Evolutionary conservation across 805 yeast genomes (phyloP).

Genomic region (Barnettozyma wickerhamii): DNA sequence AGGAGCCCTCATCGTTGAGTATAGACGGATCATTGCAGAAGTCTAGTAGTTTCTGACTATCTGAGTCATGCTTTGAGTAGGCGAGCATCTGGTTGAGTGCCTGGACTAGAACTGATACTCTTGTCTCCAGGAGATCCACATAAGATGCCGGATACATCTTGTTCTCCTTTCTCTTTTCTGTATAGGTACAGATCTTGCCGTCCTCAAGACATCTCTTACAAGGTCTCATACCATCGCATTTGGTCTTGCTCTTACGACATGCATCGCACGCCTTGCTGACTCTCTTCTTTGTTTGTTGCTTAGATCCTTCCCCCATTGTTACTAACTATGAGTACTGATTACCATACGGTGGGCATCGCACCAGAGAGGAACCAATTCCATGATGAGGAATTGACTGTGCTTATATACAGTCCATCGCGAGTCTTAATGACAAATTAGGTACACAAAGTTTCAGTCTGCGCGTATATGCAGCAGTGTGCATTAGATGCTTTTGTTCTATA

Average conservation of each 20-base stretch:
- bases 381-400: too few relatives aligned
- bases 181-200: conserved; percentile 53
- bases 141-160: conserved; percentile 42
- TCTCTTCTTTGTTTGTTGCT: conserved; percentile 23
- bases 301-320: background rate
- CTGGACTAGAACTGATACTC: conserved; percentile 44
- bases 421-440: too few relatives aligned
- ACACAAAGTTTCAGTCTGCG: too few relatives aligned
- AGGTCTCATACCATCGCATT: conserved; percentile 44
- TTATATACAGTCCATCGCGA: too few relatives aligned
- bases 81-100: conserved; percentile 28
- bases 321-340: background rate
- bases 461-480: too few relatives aligned
- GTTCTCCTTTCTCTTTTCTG: conserved; percentile 47
- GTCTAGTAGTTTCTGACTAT: conserved; percentile 8
- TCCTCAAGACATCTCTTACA: conserved; percentile 49
- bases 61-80: conserved; percentile 12
- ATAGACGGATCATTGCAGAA: conserved; percentile 19
- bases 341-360: too few relatives aligned
- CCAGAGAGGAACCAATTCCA: too few relatives aligned
- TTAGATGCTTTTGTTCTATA: too few relatives aligned
- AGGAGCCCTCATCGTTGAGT: conserved; percentile 18
- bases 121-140: conserved; percentile 45
- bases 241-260: conserved; percentile 40
- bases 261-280: conserved; percentile 43